phyloP scores from a whole-genome alignment of 2,329 filamentous ascomycete species.

The Chalaropsis ovoidea region DNA sequence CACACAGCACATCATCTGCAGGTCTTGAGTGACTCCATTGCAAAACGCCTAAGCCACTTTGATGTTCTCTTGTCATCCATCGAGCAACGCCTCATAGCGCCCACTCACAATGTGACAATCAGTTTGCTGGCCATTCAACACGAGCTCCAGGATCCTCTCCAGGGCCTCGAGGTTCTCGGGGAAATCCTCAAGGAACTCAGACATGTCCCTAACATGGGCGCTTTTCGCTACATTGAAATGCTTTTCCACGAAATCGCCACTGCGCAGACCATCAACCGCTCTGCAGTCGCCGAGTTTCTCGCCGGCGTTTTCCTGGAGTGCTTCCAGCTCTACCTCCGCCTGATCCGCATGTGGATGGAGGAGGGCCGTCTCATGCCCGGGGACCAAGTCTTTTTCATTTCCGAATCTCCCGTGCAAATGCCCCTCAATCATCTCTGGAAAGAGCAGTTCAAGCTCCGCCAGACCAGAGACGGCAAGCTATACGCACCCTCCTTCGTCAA shows the following conservation, averaged over 20 bases:
- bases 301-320: constrained; percentile 67
- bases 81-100: constrained; percentile 50
- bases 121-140: constrained; percentile 56
- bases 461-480: constrained; percentile 47
- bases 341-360: constrained; percentile 77
- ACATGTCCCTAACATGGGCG: constrained; percentile 39
- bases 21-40: constrained; percentile 57
- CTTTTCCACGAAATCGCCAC: constrained; percentile 61
- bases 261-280: constrained; percentile 59
- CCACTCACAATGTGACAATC: constrained; percentile 45
- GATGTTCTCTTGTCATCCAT: constrained; percentile 49
- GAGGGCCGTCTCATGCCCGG: constrained; percentile 56
- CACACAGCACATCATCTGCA: constrained; percentile 54
- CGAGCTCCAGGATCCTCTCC: constrained; percentile 45
- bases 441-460: constrained; percentile 58
- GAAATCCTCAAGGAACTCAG: constrained; percentile 51
- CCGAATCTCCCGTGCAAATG: constrained; percentile 45
- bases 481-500: constrained; percentile 67
- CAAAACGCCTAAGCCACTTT: constrained; percentile 47
- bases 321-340: constrained; percentile 69
- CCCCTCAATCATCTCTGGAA: constrained; percentile 64
- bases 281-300: constrained; percentile 51
- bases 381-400: constrained; percentile 68
- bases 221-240: constrained; percentile 68
- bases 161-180: constrained; percentile 50